Conservation (phyloP, 352 stramenopile genomes). For the Peronosclerospora sorghi region DNA sequence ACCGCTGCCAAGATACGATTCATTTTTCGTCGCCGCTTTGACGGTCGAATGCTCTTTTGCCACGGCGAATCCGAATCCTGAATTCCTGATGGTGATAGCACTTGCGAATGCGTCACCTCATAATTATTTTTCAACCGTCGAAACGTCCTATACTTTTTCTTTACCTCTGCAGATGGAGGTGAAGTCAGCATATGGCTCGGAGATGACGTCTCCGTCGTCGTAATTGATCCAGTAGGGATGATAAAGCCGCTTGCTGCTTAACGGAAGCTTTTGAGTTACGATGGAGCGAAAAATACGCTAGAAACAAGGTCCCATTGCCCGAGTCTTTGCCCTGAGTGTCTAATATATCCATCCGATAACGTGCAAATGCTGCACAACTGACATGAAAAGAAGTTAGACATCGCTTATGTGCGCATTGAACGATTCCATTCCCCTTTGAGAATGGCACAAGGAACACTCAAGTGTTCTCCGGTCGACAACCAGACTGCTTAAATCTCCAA, state of each 20-base stretch:
- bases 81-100: conserved; percentile 9
- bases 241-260: background rate
- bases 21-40: conserved; percentile 29
- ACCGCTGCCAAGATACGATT: conserved; percentile 23
- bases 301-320: conserved; percentile 40
- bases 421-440: conserved; percentile 42
- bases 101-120: conserved; percentile 31
- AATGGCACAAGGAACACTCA: conserved; percentile 62
- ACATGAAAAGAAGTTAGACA: conserved; percentile 74
- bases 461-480: conserved; percentile 54
- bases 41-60: conserved; percentile 50
- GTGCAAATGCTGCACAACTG: conserved; percentile 53
- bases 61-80: conserved; percentile 27
- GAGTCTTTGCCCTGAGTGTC: conserved; percentile 22
- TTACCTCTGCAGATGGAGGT: conserved; percentile 26
- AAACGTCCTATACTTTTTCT: conserved; percentile 56
- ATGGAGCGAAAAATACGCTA: conserved; percentile 59
- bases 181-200: conserved; percentile 44
- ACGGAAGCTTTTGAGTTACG: conserved; percentile 20
- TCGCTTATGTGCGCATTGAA: conserved; percentile 67
- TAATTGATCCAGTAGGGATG: too few species aligned
- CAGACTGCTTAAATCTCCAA: conserved; percentile 39
- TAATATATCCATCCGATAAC: conserved; percentile 49
- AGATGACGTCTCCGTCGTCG: conserved; percentile 14
- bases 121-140: conserved; percentile 64